Percentiles rank a stretch among this genome's conserved stretches.
Evolutionary conservation across 257 asterid genomes (phyloP).

Genomic region (Plantago major): DNA sequence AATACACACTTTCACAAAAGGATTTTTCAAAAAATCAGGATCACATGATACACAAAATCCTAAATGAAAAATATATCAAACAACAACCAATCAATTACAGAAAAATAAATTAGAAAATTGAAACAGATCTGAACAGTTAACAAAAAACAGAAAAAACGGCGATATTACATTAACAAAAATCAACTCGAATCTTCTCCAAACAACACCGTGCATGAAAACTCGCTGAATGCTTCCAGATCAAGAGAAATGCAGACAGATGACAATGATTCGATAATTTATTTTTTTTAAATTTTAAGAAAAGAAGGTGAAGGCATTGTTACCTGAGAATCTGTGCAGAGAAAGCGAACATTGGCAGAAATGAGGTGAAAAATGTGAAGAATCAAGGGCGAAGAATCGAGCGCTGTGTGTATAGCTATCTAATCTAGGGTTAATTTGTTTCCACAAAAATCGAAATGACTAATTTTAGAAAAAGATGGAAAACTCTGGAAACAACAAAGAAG

Average conservation of each 20-base stretch:
- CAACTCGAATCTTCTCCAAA: neutral
- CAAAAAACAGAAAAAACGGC: conserved; percentile 22
- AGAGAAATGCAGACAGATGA: too few species aligned
- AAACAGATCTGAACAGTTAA: conserved; percentile 39
- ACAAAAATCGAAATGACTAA: neutral
- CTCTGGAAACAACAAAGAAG: neutral
- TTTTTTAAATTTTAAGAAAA: too few species aligned
- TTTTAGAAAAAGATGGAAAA: conserved; percentile 7
- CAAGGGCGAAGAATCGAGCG: too few species aligned
- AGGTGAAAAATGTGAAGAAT: too few species aligned
- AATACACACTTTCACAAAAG: neutral
- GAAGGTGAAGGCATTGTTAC: too few species aligned
- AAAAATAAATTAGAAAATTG: neutral
- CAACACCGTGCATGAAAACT: neutral
- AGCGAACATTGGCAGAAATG: too few species aligned
- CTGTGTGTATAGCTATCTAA: neutral
- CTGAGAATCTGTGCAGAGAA: too few species aligned
- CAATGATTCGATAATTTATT: too few species aligned
- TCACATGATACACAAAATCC: neutral
- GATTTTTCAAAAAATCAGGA: neutral
- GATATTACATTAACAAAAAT: conserved; percentile 18
- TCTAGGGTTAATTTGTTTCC: neutral
- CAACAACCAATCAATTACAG: conserved; percentile 13
- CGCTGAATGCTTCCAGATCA: too few species aligned
- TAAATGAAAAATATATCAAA: conserved; percentile 10